Evolutionary conservation across 352 stramenopile species (phyloP), one percentile per base, ranked within the genome.

Genomic region (Phytophthora fragariae): DNA sequence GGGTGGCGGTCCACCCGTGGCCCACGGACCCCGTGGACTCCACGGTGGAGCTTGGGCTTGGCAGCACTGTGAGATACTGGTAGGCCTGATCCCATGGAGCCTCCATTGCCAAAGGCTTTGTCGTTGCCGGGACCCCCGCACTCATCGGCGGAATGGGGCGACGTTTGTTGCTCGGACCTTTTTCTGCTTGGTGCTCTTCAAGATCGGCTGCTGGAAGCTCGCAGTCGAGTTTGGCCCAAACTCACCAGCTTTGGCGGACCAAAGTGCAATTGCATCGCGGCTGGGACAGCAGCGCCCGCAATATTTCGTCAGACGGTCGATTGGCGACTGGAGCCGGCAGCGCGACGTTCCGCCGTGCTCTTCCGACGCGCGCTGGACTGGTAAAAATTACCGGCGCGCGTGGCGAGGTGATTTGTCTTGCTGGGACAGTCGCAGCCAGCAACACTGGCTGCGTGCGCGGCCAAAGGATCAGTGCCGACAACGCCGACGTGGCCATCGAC

Each of bases 141-240:
- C 67, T 47, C 50, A 47, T 41, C 66, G 35, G 54, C 60, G 67
- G 53, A 73, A 73, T 64, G 68, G 68, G 60, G 61, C 19, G 19
- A 21, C 19, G 68, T 63, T 55, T 75, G 68, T 71, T 75, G 35
- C 35, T 12, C 11, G 35, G 39, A 19, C 41, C 5, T 19, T 5
- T 15, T 8, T 17, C 41, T n/a, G 11, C 9, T 14, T 46, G 39
- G 24, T 61, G 57, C 54, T 29, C 24, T 61, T 66, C 65, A 72
- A 62, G 65, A 55, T 72, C 49, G 49, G 44, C 44, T 35, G 44
- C 12, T 37, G 31, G 59, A 57, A 65, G 60, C 15, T 53, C n/a
- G 12, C 31, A 53, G 49, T 55, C 50, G 47, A 29, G n/a, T 9
- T 17, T 41, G 1, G 35, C 2, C 24, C 24, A 27, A 27, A 27